Evolutionary conservation across 1,284 basidiomycete species (phyloP).

Genomic region (Fistulina hepatica): DNA sequence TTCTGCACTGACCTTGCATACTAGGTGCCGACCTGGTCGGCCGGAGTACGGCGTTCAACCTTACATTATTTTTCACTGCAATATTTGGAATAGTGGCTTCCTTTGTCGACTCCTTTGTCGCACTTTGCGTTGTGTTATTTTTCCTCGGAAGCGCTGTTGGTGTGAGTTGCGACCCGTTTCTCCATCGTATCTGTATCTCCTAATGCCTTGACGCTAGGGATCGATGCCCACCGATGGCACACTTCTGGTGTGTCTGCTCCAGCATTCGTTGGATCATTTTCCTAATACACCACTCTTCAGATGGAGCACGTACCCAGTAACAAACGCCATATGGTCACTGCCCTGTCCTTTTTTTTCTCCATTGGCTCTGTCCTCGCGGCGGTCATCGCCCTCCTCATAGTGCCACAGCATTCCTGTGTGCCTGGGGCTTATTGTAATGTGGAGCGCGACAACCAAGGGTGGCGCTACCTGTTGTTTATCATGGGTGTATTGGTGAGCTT

Average conservation of each 20-base stretch:
- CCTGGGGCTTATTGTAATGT: conserved; percentile 47
- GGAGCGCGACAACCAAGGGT: conserved; percentile 65
- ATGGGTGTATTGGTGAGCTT: conserved; percentile 61
- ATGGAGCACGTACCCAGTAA: conserved; percentile 89
- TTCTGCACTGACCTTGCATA: conserved; percentile 7
- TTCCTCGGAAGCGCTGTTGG: conserved; percentile 87
- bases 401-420: conserved; percentile 71
- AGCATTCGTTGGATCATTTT: too few species aligned
- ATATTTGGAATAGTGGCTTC: conserved; percentile 82
- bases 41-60: conserved; percentile 83
- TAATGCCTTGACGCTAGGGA: conserved; percentile 36
- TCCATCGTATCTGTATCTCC: not conserved
- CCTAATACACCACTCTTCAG: too few species aligned
- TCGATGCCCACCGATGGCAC: conserved; percentile 98
- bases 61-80: conserved; percentile 83
- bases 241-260: too few species aligned
- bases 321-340: conserved; percentile 89
- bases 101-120: conserved; percentile 60
- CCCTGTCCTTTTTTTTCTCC: conserved; percentile 93
- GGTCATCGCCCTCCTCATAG: conserved; percentile 62
- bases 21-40: conserved; percentile 71
- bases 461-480: conserved; percentile 71
- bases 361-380: conserved; percentile 82
- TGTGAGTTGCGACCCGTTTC: conserved; percentile 29
- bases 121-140: conserved; percentile 75